Base-by-base conservation (phyloP, 441 rosid species). In the Aleurites moluccanus region DNA sequence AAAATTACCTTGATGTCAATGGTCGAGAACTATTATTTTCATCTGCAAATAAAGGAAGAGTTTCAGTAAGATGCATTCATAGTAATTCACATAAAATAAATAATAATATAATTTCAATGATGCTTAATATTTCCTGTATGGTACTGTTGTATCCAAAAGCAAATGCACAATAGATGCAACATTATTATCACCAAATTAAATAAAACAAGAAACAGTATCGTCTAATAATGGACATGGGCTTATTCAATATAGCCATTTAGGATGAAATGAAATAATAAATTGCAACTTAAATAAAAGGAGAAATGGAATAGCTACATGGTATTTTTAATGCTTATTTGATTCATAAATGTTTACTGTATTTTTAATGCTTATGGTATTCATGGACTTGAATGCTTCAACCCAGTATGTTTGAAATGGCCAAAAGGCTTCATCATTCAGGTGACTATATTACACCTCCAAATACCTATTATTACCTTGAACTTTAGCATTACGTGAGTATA, bases 1-100 rank as follows among this genome's bases (percentile, higher is more conserved):
- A 55, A 15, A 15, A 8, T 72, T 78, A 88, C 92, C 91, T 87
- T 59, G 83, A 75, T 59, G 65, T 84, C 78, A 90, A 74, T 6
- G 90, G 82, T 55, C 80, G 89, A 57, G 78, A 90, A 69, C 50
- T 88, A 74, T 86, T 87, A 79, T 62, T 71, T 72, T 57, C 45
- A 83, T 90, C 95, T 90, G 90, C 66, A 81, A 53, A 61, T 25
- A 45, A 16, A 63, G 20, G 69, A 66, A 47, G 3, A 27, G 56
- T 27, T 18, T 52, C 50, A 18, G 59, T 72, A 10, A 70, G 65
- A 2, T 28, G 47, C 28, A 56, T 21, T 60, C 14, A 49, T 56
- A 35, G 45, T 52, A 56, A 27, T 27, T 61, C 49, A 38, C 10
- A 14, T 68, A 30, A 40, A 20, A 67, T 9, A 66, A 38, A 13